Base-by-base conservation (phyloP, 2,329 filamentous ascomycete species). In the Cercospora sp. region DNA sequence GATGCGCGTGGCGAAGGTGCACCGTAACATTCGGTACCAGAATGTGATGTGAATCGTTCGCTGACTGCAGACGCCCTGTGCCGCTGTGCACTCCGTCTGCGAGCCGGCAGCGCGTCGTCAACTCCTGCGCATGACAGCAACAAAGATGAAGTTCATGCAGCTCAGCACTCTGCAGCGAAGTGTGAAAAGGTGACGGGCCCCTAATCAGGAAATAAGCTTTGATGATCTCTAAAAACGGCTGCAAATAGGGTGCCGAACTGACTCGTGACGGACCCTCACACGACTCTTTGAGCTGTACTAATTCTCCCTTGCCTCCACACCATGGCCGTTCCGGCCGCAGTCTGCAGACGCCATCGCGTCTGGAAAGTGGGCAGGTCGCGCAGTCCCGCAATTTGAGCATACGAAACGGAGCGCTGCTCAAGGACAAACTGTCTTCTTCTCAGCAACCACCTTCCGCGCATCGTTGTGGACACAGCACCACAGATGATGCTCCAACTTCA, bases 281-380 rank as follows among this genome's bases (percentile, higher is more conserved):
- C 60, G 40, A 63, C 60, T 51, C 40, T 53, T 53, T 28, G 40
- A n/a, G 18, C 28, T 20, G 40, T 63, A 63, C 45, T 63, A 63
- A 57, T 40, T 40, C 48, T 40, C 61, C 61, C 61, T 63, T 57
- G 61, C 61, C 16, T 63, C 61, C 61, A 57, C 60, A 57, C 33
- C 26, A 51, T 53, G 42, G 40, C 60, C 26, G 20, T 33, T 51
- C 28, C 48, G 61, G 61, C 45, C 45, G 48, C 30, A 18, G 20
- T 63, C 48, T 63, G 61, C 61, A 57, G 45, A 55, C 45, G 48
- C 45, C 45, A 57, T 55, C 48, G 48, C 30, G 23, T 63, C 16
- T 30, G n/a, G 53, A 51, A 30, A 26, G 60, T 51, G 26, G 60
- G 18, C 40, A 51, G 40, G 40, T 51, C 23, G 40, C 45, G 45